A percentile compares a stretch with the other conserved stretches of the same genome.
phyloP scores from a whole-genome alignment of 129 eudicot genomes.

The Saussurea involucrata region DNA sequence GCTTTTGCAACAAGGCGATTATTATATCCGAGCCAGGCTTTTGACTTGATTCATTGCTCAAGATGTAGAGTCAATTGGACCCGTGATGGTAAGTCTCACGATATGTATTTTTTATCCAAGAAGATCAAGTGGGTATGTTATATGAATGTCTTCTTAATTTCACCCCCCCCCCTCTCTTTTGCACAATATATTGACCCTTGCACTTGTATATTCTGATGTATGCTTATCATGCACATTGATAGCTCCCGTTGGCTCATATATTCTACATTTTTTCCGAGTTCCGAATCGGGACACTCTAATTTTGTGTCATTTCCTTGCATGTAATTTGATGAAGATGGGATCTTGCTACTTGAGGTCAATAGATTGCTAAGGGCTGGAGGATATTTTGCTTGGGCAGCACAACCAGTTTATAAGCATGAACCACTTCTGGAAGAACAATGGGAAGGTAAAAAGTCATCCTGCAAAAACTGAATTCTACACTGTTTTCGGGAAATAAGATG shows the following conservation, averaged over 20 bases:
- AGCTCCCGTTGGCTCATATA: background rate
- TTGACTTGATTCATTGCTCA: conserved; percentile 93
- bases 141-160: background rate
- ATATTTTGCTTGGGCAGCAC: conserved; percentile 98
- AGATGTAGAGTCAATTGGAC: conserved; percentile 99
- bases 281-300: conserved; percentile 5
- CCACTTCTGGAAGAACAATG: conserved; percentile 90
- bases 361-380: conserved; percentile 94
- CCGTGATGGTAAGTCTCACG: conserved; percentile 75
- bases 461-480: background rate
- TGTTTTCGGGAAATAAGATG: background rate
- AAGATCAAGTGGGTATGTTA: background rate
- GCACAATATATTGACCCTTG: background rate
- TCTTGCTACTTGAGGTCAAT: conserved; percentile 95
- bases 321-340: conserved; percentile 61
- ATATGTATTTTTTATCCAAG: background rate
- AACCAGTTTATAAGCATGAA: conserved; percentile 97
- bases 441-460: conserved; percentile 59
- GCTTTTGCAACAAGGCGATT: conserved; percentile 84
- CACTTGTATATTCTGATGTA: background rate
- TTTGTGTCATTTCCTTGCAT: conserved; percentile 11
- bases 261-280: background rate
- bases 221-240: conserved; percentile 2
- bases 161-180: background rate
- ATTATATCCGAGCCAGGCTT: conserved; percentile 91